Evolutionary conservation across 1,284 basidiomycete species (phyloP).

Genomic region (Sparassis latifolia): DNA sequence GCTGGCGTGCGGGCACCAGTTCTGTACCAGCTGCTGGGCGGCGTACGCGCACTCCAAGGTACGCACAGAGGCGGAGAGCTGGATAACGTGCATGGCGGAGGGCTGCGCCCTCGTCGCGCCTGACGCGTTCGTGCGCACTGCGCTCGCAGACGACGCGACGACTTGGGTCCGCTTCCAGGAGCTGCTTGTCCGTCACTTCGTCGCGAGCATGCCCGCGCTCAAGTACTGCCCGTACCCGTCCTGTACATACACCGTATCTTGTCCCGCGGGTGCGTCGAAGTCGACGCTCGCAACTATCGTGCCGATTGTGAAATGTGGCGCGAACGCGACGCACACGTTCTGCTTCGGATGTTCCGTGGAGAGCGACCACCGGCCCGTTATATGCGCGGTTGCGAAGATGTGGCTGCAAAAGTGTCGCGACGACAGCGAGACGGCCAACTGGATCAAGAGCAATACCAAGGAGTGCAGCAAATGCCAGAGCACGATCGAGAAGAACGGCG

Average conservation of each 20-base stretch:
- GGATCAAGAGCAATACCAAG: slow-evolving; percentile 99
- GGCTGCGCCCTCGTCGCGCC: slow-evolving; percentile 77
- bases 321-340: slow-evolving; percentile 62
- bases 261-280: slow-evolving; percentile 68
- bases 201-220: slow-evolving; percentile 77
- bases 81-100: slow-evolving; percentile 91
- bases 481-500: slow-evolving; percentile 99
- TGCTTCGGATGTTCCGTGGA: slow-evolving; percentile 89
- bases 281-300: slow-evolving; percentile 75
- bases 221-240: slow-evolving; percentile 91
- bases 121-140: slow-evolving; percentile 51
- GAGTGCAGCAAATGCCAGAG: slow-evolving; percentile 94
- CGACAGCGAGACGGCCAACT: slow-evolving; percentile 97
- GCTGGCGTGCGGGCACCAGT: slow-evolving; percentile 76
- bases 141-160: slow-evolving; percentile 36
- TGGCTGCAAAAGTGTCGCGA: slow-evolving; percentile 98
- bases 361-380: slow-evolving; percentile 85
- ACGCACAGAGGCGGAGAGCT: slow-evolving; percentile 83
- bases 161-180: slow-evolving; percentile 74
- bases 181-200: slow-evolving; percentile 86
- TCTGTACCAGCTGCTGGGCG: slow-evolving; percentile 85
- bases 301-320: slow-evolving; percentile 84
- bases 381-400: slow-evolving; percentile 84
- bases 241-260: slow-evolving; percentile 87
- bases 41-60: slow-evolving; percentile 86